phyloP scores from a whole-genome alignment of 352 stramenopile genomes.

The Globisporangium apiculatum region DNA sequence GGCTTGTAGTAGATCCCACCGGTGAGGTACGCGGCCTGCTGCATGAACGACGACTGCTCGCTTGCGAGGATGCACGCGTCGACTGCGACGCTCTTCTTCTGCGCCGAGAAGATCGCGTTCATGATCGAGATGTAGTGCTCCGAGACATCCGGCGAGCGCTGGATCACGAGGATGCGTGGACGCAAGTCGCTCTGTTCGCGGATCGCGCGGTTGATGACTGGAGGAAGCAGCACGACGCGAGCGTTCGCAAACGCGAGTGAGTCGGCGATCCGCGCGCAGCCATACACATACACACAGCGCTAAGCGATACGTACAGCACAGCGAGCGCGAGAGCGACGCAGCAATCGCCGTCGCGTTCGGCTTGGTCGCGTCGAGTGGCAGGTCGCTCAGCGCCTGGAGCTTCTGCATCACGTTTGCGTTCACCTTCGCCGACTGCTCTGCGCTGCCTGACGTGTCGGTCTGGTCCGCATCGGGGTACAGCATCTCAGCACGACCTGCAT shows the following conservation, averaged over 20 bases:
- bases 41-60: slow-evolving; percentile 83
- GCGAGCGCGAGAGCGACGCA: slow-evolving; percentile 62
- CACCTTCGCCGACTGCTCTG: slow-evolving; percentile 67
- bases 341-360: slow-evolving; percentile 64
- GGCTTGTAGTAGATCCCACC: slow-evolving; percentile 86
- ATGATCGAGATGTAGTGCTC: slow-evolving; percentile 89
- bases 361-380: slow-evolving; percentile 40
- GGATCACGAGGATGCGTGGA: slow-evolving; percentile 78
- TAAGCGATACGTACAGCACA: slow-evolving; percentile 59
- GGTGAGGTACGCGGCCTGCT: slow-evolving; percentile 83
- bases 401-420: slow-evolving; percentile 67
- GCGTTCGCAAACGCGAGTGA: not conserved
- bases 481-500: slow-evolving; percentile 64
- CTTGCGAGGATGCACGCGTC: slow-evolving; percentile 70
- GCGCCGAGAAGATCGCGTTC: slow-evolving; percentile 87
- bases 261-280: not conserved
- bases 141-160: slow-evolving; percentile 79
- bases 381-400: slow-evolving; percentile 46
- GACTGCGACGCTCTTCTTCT: slow-evolving; percentile 81
- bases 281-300: not conserved
- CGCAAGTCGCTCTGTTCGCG: slow-evolving; percentile 67
- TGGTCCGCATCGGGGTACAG: slow-evolving; percentile 70
- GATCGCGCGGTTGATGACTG: slow-evolving; percentile 84
- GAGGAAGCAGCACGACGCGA: slow-evolving; percentile 1
- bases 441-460: slow-evolving; percentile 48